Base-by-base conservation (phyloP, 768 basidiomycete genomes). In the Clavulina sp. region DNA sequence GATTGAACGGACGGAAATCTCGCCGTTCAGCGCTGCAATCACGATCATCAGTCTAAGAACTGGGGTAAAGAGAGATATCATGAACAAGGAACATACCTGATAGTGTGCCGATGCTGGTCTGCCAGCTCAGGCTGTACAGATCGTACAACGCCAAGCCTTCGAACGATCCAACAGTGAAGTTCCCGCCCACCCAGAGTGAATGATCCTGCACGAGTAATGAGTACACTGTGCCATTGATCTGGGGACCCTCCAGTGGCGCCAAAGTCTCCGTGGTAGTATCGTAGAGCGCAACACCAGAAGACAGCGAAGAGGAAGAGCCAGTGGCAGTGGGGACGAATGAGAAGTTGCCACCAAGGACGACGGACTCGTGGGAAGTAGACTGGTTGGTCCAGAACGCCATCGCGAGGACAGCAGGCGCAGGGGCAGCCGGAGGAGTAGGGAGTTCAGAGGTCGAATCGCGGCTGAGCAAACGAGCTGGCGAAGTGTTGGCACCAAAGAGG, bases 301-400 rank as follows among this genome's bases (percentile, higher is more conserved):
- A 57, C 5, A 23, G 21, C 55, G 73, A 68, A 2, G 76, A 70
- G 2, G 61, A 60, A n/a, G n/a, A n/a, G n/a, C n/a, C n/a, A n/a
- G n/a, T n/a, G 18, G 64, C 56, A 1, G 70, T 66, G 3, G 70
- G 65, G 4, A 64, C 61, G 60, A 79, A 79, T 0, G 82, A 75
- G 63, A 96, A 99, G 63, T 91, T 89, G 32, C 93, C 93, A 30
- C 91, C 93, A 46, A 96, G 69, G 55, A 96, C 76, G 40, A 77
- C 76, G 19, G 87, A 64, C 52, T 84, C 76, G 41, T 60, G 62
- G 6, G 67, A 68, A 2, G 77, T 77, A 1, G 80, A 74, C 33
- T 70, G 70, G 61, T 96, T 95, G 4, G 76, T 82, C 86, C 87
- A 96, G 69, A 89, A 96, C 2, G 76, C 74, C 30, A 87, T 93